Percentiles rank a stretch among this genome's conserved stretches.
These are phyloP conservation scores for Dacryopinax spathularia DNA, from an alignment of 768 basidiomycete genomes.

Conservation along the genomic window DNA sequence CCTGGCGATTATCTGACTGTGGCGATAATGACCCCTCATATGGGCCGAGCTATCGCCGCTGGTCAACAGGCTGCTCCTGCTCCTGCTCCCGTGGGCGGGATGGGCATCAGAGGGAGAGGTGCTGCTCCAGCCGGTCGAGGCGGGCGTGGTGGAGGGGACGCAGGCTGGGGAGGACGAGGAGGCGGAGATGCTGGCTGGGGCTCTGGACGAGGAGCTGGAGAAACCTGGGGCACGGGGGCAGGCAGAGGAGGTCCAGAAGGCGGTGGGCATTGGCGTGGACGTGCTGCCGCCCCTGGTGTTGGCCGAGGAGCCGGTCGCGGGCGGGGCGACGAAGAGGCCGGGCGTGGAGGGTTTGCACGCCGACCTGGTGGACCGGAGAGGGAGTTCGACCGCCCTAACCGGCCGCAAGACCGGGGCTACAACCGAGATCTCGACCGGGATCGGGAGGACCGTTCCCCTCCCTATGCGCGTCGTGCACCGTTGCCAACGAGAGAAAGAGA, in stretches of 20 bases:
- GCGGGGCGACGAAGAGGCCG: not conserved
- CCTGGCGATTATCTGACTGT: conserved; percentile 70
- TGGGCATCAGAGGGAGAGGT: not conserved
- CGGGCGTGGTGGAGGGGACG: not conserved
- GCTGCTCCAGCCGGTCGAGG: not conserved
- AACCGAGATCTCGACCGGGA: not conserved
- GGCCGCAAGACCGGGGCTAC: too few species aligned
- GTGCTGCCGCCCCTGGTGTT: not conserved
- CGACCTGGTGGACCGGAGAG: not conserved
- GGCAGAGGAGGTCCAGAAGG: not conserved
- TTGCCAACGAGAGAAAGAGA: not conserved
- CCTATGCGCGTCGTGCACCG: not conserved
- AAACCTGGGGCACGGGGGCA: not conserved
- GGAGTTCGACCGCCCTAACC: not conserved
- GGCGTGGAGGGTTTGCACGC: not conserved
- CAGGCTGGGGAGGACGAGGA: not conserved
- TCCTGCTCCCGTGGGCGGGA: too few species aligned
- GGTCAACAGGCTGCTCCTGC: not conserved
- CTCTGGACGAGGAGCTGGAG: too few species aligned
- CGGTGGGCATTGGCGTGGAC: not conserved
- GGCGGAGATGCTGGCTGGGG: too few species aligned
- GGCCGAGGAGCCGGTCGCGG: not conserved
- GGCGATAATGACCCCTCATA: conserved; percentile 33
- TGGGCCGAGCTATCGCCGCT: not conserved
- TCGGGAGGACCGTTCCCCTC: not conserved